Evolutionary conservation across 106 monocot species (phyloP).

Genomic region (Dendrobium catenatum): DNA sequence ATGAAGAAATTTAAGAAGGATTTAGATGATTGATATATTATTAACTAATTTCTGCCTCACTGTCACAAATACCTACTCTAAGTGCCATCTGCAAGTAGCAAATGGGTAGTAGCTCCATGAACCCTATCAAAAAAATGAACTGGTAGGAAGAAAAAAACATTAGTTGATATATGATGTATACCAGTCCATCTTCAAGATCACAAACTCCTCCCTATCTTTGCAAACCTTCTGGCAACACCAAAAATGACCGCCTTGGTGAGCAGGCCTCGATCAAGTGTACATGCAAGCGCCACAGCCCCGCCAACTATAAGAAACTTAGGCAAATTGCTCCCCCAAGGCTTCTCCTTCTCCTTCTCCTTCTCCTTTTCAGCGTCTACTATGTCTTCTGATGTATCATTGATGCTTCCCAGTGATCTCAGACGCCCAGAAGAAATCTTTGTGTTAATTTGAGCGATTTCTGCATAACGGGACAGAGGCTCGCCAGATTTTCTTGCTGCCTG

Average conservation of each 20-base stretch:
- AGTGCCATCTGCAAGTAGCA: not conserved
- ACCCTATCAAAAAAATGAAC: not conserved
- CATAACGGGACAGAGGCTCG: conserved; percentile 28
- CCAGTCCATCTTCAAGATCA: conserved; percentile 4
- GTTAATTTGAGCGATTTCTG: conserved; percentile 38
- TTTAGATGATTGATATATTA: not conserved
- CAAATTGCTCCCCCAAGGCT: conserved; percentile 24
- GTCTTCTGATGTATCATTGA: conserved; percentile 15
- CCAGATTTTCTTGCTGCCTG: conserved; percentile 31
- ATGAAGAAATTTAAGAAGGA: not conserved
- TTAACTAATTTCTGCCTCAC: not conserved
- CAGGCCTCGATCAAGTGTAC: conserved; percentile 65
- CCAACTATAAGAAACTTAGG: conserved; percentile 60
- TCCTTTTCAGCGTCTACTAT: conserved; percentile 25
- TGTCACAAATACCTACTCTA: not conserved
- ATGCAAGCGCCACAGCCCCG: conserved; percentile 70
- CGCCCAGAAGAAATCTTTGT: conserved; percentile 28
- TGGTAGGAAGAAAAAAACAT: not conserved
- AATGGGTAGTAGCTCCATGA: not conserved
- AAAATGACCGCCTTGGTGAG: conserved; percentile 86
- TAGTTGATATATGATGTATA: not conserved
- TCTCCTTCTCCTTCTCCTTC: conserved; percentile 29
- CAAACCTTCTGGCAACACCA: conserved; percentile 81
- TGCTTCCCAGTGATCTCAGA: conserved; percentile 28
- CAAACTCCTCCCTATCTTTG: conserved; percentile 35